Conservation (phyloP, 371 early-diverging fungal species). For the Mortierella sp. region DNA sequence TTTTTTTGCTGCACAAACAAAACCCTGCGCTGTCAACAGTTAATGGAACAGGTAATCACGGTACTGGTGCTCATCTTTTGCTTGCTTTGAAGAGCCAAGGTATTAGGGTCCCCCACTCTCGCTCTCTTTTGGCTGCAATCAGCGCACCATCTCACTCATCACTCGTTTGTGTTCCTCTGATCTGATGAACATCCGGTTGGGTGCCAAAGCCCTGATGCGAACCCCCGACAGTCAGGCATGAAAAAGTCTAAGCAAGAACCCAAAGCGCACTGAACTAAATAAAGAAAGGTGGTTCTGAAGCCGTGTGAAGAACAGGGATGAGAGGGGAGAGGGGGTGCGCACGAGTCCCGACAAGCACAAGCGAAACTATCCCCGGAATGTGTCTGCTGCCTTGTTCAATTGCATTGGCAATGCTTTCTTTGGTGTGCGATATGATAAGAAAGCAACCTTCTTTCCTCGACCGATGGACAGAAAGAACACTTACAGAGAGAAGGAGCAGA, state of each 20-base stretch:
- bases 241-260: neutral
- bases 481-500: conserved; percentile 22
- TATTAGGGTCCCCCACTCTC: neutral
- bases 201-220: neutral
- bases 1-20: neutral
- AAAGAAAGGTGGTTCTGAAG: neutral
- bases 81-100: neutral
- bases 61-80: neutral
- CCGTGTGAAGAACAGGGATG: neutral
- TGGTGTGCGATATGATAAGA: neutral
- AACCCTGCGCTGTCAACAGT: neutral
- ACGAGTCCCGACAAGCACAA: conserved; percentile 2
- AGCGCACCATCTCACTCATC: neutral
- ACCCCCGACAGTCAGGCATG: neutral
- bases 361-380: conserved; percentile 1
- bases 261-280: neutral
- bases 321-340: neutral
- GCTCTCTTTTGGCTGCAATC: neutral
- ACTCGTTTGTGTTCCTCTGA: neutral
- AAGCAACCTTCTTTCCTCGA: no score
- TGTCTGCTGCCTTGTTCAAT: no score
- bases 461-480: neutral
- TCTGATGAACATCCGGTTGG: neutral
- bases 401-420: no score
- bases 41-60: neutral